Conservation (phyloP, 331 rosid genomes). For the Quercus tomentella region DNA sequence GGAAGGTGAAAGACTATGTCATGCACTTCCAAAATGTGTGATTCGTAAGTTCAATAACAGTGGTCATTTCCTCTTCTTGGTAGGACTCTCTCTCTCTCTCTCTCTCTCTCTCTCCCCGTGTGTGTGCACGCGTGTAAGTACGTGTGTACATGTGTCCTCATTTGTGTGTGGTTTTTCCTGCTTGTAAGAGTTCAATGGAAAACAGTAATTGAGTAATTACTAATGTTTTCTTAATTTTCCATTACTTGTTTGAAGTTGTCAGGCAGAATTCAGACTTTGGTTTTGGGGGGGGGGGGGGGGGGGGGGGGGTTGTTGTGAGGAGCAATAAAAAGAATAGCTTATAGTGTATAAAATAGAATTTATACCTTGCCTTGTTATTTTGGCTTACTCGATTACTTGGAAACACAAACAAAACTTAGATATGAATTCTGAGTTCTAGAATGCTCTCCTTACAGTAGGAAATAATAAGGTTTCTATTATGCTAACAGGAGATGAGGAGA, state of each 20-base stretch:
- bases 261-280: not conserved
- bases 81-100: conserved; percentile 29
- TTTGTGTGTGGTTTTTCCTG: not conserved
- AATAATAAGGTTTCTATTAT: not conserved
- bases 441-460: not conserved
- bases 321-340: no score
- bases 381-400: not conserved
- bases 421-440: not conserved
- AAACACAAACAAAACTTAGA: not conserved
- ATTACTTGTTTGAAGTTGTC: not conserved
- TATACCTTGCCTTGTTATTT: not conserved
- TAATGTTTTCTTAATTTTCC: not conserved
- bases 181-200: not conserved
- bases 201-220: not conserved
- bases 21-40: conserved; percentile 45
- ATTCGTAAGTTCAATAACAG: conserved; percentile 54
- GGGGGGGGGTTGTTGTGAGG: fast-evolving
- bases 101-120: not conserved
- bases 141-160: no score
- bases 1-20: conserved; percentile 59
- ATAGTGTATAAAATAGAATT: no score
- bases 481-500: not conserved
- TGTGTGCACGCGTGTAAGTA: no score
- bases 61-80: conserved; percentile 88
- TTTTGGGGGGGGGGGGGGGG: no score